Percentiles rank a stretch among this genome's conserved stretches.
Evolutionary conservation across 176 grass and related monocot genomes (phyloP).

Genomic region (Avena sativa): DNA sequence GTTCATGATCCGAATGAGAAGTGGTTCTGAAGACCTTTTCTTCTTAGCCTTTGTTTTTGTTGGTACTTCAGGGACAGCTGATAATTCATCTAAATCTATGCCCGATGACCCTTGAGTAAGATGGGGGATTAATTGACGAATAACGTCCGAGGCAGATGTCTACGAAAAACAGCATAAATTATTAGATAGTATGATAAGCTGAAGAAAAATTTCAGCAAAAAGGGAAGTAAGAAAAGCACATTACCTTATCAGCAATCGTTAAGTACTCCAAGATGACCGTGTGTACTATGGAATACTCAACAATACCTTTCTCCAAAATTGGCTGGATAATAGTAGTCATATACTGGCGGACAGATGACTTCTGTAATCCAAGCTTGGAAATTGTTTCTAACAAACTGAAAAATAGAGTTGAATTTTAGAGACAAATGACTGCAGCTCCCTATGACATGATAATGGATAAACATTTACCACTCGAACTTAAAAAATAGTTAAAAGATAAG

Average conservation of each 20-base stretch:
- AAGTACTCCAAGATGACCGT: constrained; percentile 78
- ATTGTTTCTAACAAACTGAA: constrained; percentile 88
- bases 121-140: constrained; percentile 78
- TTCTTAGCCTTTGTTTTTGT: constrained; percentile 86
- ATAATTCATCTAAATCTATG: constrained; percentile 58
- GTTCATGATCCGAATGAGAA: constrained; percentile 81
- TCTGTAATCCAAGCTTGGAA: constrained; percentile 87
- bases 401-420: constrained; percentile 33
- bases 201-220: not conserved
- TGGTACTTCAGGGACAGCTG: constrained; percentile 50
- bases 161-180: constrained; percentile 49
- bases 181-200: constrained; percentile 33
- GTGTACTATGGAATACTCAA: constrained; percentile 89
- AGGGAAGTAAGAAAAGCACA: not conserved
- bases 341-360: constrained; percentile 75
- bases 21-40: constrained; percentile 71
- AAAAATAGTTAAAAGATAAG: not conserved
- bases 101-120: constrained; percentile 69
- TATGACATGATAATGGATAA: constrained; percentile 5
- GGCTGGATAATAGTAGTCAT: constrained; percentile 74
- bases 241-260: constrained; percentile 97
- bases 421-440: not conserved
- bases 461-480: not conserved
- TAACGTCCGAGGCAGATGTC: constrained; percentile 80
- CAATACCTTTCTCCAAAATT: constrained; percentile 87